Evolutionary conservation across 179 eudicot species (phyloP).

Genomic region (Sideroxylon spinosum): DNA sequence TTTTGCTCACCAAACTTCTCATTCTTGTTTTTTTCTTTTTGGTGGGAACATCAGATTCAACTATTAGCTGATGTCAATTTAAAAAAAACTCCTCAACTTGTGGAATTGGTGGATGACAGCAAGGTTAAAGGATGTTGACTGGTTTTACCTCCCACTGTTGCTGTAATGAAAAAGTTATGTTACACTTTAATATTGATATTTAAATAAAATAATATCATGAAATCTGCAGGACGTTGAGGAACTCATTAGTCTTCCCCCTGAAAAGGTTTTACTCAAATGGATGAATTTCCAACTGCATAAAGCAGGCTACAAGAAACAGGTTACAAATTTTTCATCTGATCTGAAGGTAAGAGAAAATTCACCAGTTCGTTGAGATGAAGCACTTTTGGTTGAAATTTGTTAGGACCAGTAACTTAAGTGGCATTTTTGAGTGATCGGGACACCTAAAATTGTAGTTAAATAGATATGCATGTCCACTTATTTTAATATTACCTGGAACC

Average conservation of each 20-base stretch:
- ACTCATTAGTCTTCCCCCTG: slow-evolving; percentile 67
- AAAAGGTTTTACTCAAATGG: slow-evolving; percentile 74
- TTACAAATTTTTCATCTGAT: slow-evolving; percentile 67
- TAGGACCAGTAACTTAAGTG: not conserved
- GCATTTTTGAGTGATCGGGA: not conserved
- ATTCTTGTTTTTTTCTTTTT: not conserved
- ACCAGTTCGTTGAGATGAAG: not conserved
- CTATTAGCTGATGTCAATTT: slow-evolving; percentile 63
- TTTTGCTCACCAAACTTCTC: not conserved
- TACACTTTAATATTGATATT: not conserved
- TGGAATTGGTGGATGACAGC: slow-evolving; percentile 70
- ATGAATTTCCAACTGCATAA: slow-evolving; percentile 78
- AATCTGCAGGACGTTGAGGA: slow-evolving; percentile 70
- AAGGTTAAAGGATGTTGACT: slow-evolving; percentile 31
- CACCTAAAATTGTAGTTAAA: not conserved
- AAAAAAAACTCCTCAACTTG: slow-evolving; percentile 78
- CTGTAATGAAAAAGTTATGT: not conserved
- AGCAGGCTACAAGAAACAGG: slow-evolving; percentile 59
- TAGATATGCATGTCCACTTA: not conserved
- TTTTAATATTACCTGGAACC: not conserved
- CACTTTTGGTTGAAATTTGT: not conserved
- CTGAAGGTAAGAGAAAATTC: slow-evolving; percentile 46
- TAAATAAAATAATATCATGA: not conserved
- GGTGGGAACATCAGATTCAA: slow-evolving; percentile 52
- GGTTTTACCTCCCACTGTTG: not conserved